phyloP scores from a whole-genome alignment of 805 yeast genomes.

The Martiniozyma abietophila region DNA sequence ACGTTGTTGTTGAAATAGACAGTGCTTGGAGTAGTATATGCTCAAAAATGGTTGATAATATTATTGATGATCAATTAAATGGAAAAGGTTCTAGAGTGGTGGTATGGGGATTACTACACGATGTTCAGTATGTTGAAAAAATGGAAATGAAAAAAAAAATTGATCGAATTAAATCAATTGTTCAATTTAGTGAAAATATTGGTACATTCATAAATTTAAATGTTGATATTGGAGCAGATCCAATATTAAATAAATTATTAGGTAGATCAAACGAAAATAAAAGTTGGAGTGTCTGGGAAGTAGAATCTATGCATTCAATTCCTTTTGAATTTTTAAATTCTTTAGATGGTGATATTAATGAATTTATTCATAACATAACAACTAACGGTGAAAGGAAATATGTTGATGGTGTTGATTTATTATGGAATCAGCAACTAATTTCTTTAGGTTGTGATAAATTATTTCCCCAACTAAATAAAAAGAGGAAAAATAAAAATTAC shows the following conservation, averaged over 20 bases:
- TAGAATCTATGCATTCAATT: too few species aligned
- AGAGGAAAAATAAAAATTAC: too few species aligned
- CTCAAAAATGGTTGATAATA: constrained; percentile 30
- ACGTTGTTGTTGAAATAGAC: constrained; percentile 60
- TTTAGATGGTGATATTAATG: constrained; percentile 1
- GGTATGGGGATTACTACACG: constrained; percentile 10
- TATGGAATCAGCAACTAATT: constrained; percentile 2
- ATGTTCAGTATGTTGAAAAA: not conserved
- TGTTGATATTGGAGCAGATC: too few species aligned
- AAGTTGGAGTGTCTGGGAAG: too few species aligned
- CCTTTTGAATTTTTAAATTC: too few species aligned
- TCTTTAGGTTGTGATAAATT: constrained; percentile 1
- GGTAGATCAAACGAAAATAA: too few species aligned
- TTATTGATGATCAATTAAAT: constrained; percentile 12
- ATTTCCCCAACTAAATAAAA: not conserved
- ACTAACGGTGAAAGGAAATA: constrained; percentile 5
- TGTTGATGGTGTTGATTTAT: constrained; percentile 1
- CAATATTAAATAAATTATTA: too few species aligned
- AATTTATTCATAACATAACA: constrained; percentile 5
- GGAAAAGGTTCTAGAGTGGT: constrained; percentile 7
- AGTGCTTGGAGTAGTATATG: constrained; percentile 82
- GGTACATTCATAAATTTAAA: constrained; percentile 6
- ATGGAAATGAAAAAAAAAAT: constrained; percentile 1
- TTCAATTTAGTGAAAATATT: constrained; percentile 3
- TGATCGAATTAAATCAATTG: constrained; percentile 6